These are phyloP conservation scores for Bipolaris sorokiniana DNA, from an alignment of 2,329 filamentous ascomycete species.

Conservation along the genomic window DNA sequence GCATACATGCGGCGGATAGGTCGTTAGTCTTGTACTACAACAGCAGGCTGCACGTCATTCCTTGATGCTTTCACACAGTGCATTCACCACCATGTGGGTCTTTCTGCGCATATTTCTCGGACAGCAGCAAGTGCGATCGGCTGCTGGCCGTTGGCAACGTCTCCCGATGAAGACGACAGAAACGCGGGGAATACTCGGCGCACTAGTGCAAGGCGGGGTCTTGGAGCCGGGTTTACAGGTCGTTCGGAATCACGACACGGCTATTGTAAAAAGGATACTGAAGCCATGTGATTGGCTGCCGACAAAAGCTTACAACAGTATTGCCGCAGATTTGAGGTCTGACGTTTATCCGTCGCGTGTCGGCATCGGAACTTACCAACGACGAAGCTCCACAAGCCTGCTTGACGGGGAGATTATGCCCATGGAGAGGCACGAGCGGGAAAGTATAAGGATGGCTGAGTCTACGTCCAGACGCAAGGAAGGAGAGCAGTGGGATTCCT, in stretches of 20 bases:
- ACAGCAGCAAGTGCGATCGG: background rate
- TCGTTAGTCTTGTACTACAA: background rate
- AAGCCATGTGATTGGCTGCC: conserved; percentile 22
- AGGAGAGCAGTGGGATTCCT: background rate
- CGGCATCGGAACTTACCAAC: conserved; percentile 17
- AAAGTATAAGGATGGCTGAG: conserved; percentile 9
- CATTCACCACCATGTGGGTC: background rate
- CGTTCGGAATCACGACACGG: conserved; percentile 29
- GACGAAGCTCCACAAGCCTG: background rate
- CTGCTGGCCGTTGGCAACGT: conserved; percentile 8
- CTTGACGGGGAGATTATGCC: background rate
- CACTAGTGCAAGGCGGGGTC: conserved; percentile 30
- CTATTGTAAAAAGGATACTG: conserved; percentile 16
- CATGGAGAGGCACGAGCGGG: background rate
- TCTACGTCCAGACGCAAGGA: background rate
- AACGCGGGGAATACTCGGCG: conserved; percentile 33
- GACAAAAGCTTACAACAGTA: background rate
- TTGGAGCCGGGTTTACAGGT: conserved; percentile 6
- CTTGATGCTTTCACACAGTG: background rate
- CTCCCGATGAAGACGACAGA: conserved; percentile 6
- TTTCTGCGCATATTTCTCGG: conserved; percentile 11
- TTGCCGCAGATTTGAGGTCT: background rate
- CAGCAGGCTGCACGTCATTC: no score
- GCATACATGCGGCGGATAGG: background rate
- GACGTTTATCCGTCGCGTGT: conserved; percentile 20